Evolutionary conservation across 2,329 filamentous ascomycete genomes (phyloP).

Genomic region (Keithomyces neogunnii): DNA sequence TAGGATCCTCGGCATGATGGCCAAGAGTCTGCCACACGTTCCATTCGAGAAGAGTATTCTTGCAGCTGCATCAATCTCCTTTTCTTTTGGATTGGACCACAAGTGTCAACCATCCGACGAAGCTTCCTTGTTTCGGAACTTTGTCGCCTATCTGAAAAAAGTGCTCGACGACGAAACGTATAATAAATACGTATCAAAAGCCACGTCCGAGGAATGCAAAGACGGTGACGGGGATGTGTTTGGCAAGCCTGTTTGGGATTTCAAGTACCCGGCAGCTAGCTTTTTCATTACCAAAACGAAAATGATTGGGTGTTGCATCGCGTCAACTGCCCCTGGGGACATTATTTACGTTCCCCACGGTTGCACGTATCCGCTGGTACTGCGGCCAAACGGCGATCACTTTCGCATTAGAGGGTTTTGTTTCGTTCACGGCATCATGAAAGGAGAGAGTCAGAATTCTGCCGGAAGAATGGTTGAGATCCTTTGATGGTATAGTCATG

Average conservation of each 20-base stretch:
- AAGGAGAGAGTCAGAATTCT: slow-evolving; percentile 3
- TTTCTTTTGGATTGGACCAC: slow-evolving; percentile 5
- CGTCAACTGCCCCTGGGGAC: slow-evolving; percentile 3
- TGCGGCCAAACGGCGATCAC: neutral
- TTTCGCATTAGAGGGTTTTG: slow-evolving; percentile 3
- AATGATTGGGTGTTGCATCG: slow-evolving; percentile 6
- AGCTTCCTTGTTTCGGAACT: slow-evolving; percentile 1
- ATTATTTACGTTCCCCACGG: slow-evolving; percentile 3
- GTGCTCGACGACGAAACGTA: slow-evolving; percentile 2
- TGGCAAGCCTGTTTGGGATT: slow-evolving; percentile 8
- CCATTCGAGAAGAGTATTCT: neutral
- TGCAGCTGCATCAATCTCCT: neutral
- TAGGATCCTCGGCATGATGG: neutral
- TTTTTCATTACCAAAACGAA: slow-evolving; percentile 2
- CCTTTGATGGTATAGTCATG: neutral
- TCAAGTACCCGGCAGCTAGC: slow-evolving; percentile 6
- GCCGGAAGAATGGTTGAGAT: neutral
- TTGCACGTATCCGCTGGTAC: slow-evolving; percentile 5
- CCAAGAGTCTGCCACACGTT: neutral
- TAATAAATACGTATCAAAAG: neutral
- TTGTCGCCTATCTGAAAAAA: slow-evolving; percentile 4
- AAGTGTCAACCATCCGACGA: slow-evolving; percentile 1
- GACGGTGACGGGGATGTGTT: slow-evolving; percentile 2
- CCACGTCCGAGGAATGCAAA: neutral
- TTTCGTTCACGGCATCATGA: slow-evolving; percentile 6